phyloP scores from a whole-genome alignment of 2,329 filamentous ascomycete species.

The Paraconiothyrium sp. region DNA sequence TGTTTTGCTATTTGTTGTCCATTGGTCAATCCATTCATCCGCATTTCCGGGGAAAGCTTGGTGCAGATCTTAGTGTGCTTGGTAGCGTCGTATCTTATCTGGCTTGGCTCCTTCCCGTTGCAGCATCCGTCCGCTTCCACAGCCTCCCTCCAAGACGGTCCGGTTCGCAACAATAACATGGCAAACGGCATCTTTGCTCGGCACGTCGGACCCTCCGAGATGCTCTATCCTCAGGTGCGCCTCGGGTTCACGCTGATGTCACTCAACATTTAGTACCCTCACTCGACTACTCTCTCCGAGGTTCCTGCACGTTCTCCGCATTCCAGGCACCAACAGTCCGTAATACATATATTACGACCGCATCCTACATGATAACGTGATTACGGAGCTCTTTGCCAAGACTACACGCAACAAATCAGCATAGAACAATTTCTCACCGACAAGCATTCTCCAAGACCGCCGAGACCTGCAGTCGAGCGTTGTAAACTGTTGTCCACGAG shows the following conservation, averaged over 20 bases:
- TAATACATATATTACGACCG: neutral
- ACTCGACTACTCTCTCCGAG: neutral
- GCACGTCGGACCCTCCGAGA: neutral
- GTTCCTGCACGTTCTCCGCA: neutral
- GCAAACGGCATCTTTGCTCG: neutral
- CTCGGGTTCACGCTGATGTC: neutral
- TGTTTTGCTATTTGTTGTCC: neutral
- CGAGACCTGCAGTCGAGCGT: slow-evolving; percentile 9
- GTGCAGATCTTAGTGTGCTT: slow-evolving; percentile 4
- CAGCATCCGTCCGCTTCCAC: slow-evolving; percentile 1
- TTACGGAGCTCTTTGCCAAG: slow-evolving; percentile 13
- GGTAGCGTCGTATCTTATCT: slow-evolving; percentile 4
- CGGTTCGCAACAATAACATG: neutral
- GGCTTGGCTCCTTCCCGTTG: slow-evolving; percentile 21
- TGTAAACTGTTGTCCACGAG: neutral
- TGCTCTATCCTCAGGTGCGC: neutral
- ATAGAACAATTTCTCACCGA: neutral
- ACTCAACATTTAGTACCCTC: neutral
- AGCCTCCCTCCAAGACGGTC: slow-evolving; percentile 12
- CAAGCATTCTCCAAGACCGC: slow-evolving; percentile 20
- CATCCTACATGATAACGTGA: slow-evolving; percentile 1
- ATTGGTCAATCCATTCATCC: neutral
- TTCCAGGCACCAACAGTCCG: neutral
- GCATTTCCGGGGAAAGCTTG: neutral
- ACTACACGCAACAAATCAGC: neutral